Percentiles rank a stretch among this genome's conserved stretches.
These are phyloP conservation scores for Erodium chrysanthum DNA, from an alignment of 441 rosid species.

Conservation along the genomic window DNA sequence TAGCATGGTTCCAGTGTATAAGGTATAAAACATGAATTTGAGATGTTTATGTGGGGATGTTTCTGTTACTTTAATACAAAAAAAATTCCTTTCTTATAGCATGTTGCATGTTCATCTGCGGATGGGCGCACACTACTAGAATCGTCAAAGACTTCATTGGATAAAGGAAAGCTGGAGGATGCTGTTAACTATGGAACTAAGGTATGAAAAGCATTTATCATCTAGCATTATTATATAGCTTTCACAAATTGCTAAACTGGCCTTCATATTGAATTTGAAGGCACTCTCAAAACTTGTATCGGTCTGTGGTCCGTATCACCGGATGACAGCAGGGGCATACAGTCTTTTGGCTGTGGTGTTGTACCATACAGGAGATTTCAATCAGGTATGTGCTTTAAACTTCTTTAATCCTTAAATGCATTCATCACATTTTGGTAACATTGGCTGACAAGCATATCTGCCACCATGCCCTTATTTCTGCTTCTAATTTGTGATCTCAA, in stretches of 20 bases:
- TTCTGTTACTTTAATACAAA: conserved; percentile 18
- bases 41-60: not conserved
- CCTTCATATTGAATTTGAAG: conserved; percentile 34
- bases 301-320: conserved; percentile 77
- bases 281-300: conserved; percentile 69
- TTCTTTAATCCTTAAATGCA: not conserved
- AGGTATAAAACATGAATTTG: conserved; percentile 33
- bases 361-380: conserved; percentile 78
- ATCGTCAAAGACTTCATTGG: conserved; percentile 74
- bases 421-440: conserved; percentile 3
- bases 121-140: conserved; percentile 74
- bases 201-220: conserved; percentile 28
- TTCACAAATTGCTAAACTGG: conserved; percentile 17
- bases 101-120: conserved; percentile 71
- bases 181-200: conserved; percentile 71
- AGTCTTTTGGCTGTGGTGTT: conserved; percentile 77
- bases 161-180: conserved; percentile 79
- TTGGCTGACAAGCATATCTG: not conserved
- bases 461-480: not conserved
- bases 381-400: conserved; percentile 50
- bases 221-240: not conserved
- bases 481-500: not conserved
- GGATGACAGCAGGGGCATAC: conserved; percentile 84
- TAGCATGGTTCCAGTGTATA: conserved; percentile 73
- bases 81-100: conserved; percentile 35